Percentiles rank a stretch among this genome's conserved stretches.
phyloP scores from a whole-genome alignment of 129 eudicot genomes.

The Deinandra increscens region DNA sequence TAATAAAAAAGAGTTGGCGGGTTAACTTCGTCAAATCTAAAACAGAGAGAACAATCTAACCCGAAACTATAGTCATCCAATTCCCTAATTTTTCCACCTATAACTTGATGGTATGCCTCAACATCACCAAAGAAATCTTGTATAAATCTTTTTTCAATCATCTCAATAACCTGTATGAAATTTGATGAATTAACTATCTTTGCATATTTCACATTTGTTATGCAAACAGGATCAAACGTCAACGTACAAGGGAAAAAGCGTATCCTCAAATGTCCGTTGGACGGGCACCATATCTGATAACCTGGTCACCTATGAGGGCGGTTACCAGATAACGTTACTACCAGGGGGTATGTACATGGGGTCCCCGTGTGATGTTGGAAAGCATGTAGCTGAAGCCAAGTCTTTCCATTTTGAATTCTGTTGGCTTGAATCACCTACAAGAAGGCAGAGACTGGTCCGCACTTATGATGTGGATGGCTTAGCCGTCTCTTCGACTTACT shows the following conservation, averaged over 20 bases:
- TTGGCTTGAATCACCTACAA: slow-evolving; percentile 80
- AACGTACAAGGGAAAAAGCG: slow-evolving; percentile 44
- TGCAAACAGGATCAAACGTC: slow-evolving; percentile 57
- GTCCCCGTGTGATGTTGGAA: slow-evolving; percentile 70
- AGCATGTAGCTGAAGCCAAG: slow-evolving; percentile 60
- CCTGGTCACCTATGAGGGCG: slow-evolving; percentile 69
- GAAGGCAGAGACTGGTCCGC: slow-evolving; percentile 88
- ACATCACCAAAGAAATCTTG: slow-evolving; percentile 3
- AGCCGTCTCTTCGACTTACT: slow-evolving; percentile 84
- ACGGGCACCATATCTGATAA: slow-evolving; percentile 56
- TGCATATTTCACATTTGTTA: slow-evolving; percentile 1
- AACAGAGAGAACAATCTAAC: too few species aligned
- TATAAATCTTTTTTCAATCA: background rate
- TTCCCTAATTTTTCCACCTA: background rate
- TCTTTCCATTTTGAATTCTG: slow-evolving; percentile 87
- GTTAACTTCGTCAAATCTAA: background rate
- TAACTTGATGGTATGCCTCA: background rate
- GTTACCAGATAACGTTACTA: slow-evolving; percentile 64
- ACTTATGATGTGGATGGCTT: slow-evolving; percentile 84
- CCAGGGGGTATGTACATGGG: slow-evolving; percentile 99
- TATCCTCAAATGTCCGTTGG: slow-evolving; percentile 69
- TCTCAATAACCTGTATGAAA: background rate
- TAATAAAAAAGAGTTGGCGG: background rate
- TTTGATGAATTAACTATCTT: slow-evolving; percentile 1
- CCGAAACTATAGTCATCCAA: background rate